phyloP scores from a whole-genome alignment of 116 monocot species.

The Phalaenopsis hybrid region DNA sequence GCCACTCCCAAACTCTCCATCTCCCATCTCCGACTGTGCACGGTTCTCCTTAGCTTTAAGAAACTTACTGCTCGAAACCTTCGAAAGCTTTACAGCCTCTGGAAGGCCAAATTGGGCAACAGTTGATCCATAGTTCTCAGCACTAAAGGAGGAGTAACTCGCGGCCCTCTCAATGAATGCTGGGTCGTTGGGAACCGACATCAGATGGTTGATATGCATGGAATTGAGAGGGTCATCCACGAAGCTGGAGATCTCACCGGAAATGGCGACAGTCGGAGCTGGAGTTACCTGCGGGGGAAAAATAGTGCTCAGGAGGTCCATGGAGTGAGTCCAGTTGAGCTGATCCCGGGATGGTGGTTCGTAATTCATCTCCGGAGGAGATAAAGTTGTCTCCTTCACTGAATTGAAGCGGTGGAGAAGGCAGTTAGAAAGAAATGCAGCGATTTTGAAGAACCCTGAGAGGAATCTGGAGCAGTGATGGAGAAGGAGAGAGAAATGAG shows the following conservation, averaged over 20 bases:
- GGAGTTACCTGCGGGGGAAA: conserved; percentile 22
- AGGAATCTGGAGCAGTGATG: not conserved
- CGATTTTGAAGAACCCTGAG: not conserved
- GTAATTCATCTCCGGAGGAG: conserved; percentile 14
- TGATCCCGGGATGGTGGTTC: conserved; percentile 15
- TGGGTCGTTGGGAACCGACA: conserved; percentile 16
- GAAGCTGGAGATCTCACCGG: conserved; percentile 23
- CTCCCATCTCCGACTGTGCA: not conserved
- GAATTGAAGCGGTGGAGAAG: not conserved
- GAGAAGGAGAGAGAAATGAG: not conserved
- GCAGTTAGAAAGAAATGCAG: not conserved
- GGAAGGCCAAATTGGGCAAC: conserved; percentile 9
- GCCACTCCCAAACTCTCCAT: conserved; percentile 8
- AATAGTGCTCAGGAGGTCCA: conserved; percentile 33
- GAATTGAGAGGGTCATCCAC: conserved; percentile 38
- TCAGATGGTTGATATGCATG: not conserved
- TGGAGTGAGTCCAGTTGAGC: conserved; percentile 57
- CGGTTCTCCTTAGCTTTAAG: conserved; percentile 11
- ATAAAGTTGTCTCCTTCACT: not conserved
- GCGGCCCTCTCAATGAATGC: conserved; percentile 19
- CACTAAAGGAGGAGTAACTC: conserved; percentile 19
- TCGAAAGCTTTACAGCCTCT: conserved; percentile 23
- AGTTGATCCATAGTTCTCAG: conserved; percentile 11
- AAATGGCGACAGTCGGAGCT: conserved; percentile 12
- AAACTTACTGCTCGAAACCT: conserved; percentile 31